These are phyloP conservation scores for Cenchrus purpureus DNA, from an alignment of 176 grass and related monocot genomes.

Conservation along the genomic window DNA sequence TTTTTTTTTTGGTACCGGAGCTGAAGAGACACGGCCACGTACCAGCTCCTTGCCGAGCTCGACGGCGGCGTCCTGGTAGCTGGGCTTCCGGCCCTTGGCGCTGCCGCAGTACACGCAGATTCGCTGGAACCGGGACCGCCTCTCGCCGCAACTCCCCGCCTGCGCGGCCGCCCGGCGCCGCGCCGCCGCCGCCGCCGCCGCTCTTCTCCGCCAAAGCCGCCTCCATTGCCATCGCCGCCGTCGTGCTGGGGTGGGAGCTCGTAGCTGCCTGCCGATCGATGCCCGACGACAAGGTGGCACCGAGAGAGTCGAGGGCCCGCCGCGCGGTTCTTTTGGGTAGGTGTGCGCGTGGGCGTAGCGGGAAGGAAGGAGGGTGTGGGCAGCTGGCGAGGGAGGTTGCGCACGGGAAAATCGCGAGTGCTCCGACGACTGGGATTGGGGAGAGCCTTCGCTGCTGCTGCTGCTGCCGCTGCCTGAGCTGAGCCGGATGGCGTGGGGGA, in stretches of 20 bases:
- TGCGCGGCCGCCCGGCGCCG: not conserved
- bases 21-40: not conserved
- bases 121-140: slow-evolving; percentile 66
- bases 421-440: slow-evolving; percentile 8
- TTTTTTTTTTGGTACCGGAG: not conserved
- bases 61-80: slow-evolving; percentile 85
- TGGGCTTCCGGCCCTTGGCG: slow-evolving; percentile 69
- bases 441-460: not conserved
- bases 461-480: slow-evolving; percentile 9
- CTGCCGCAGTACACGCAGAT: slow-evolving; percentile 96
- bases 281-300: not conserved
- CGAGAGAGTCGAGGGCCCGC: not conserved
- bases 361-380: not conserved
- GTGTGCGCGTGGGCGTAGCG: slow-evolving; percentile 34
- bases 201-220: slow-evolving; percentile 33
- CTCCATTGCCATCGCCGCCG: slow-evolving; percentile 33
- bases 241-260: not conserved
- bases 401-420: slow-evolving; percentile 13
- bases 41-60: slow-evolving; percentile 89
- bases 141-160: slow-evolving; percentile 45
- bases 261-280: not conserved
- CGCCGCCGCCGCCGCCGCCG: slow-evolving; percentile 23
- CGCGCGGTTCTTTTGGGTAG: slow-evolving; percentile 14
- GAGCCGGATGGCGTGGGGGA: slow-evolving; percentile 25
- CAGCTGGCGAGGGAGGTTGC: not conserved